Evolutionary conservation across 345 rosid species (phyloP), one percentile per base, ranked within the genome.

Genomic region (Cardamine resedifolia): DNA sequence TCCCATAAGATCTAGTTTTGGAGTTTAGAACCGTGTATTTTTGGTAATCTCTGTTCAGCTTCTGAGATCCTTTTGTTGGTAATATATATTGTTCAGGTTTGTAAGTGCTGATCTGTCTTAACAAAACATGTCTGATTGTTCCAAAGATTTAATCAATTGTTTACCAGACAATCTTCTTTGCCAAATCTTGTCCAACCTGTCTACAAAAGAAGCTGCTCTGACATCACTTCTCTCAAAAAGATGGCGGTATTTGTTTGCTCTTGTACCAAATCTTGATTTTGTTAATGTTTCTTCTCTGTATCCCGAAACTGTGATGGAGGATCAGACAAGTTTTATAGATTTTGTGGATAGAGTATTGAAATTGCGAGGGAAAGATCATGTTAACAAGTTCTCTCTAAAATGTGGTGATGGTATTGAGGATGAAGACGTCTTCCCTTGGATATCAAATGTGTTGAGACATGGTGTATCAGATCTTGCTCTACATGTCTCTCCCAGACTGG

Each of bases 151-250:
- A 30, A 48, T 66, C 44, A 74, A 45, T 49, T 1, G 3, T 57
- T 67, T 74, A 39, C 78, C 78, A 50, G 78, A 74, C 43, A 58
- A 38, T 38, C 67, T 66, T 27, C 77, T 74, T 48, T 74, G 77
- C n/a, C 77, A 66, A 66, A 66, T 74, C 73, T 67, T 74, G 57
- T 60, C 73, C n/a, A 28, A 66, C 5, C 2, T 75, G 20, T 31
- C 78, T 11, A 68, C 73, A 18, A 75, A 75, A 33, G 73, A 75
- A 24, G 78, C 78, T 75, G 73, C 78, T 16, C 10, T 67, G 39
- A 74, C 78, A 16, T 59, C 78, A 23, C 12, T 74, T 58, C 78
- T 74, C 61, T 74, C 73, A 3, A 74, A 66, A 30, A 49, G 78
- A 18, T 74, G 78, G 73, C 52, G 61, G 3, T 21, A 67, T 51